A percentile compares a stretch with the other conserved stretches of the same genome.
Evolutionary conservation across 1,139 yeast genomes (phyloP).

Genomic region (Saccharomyces uvarum): DNA sequence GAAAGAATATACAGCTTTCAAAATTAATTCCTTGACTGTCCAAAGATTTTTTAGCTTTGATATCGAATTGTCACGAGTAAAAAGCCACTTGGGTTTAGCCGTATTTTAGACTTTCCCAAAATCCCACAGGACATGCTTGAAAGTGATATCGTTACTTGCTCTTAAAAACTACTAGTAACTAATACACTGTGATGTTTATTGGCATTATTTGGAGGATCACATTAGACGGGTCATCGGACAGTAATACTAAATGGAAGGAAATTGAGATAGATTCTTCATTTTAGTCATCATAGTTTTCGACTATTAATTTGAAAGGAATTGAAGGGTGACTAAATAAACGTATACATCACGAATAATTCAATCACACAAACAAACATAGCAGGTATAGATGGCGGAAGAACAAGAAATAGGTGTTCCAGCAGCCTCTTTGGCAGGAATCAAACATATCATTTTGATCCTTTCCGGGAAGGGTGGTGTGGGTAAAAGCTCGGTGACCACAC

Average conservation of each 20-base stretch:
- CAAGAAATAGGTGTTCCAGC: conserved; percentile 32
- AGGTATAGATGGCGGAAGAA: neutral
- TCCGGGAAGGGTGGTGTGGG: conserved; percentile 99
- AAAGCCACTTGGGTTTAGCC: too few relatives aligned
- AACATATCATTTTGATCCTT: conserved; percentile 71
- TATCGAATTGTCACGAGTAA: neutral
- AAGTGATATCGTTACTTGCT: too few relatives aligned
- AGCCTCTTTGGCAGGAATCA: conserved; percentile 50
- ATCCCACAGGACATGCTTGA: too few relatives aligned
- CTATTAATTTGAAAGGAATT: neutral
- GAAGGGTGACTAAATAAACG: neutral
- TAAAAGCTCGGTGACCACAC: conserved; percentile 90
- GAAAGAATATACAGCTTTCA: too few relatives aligned
- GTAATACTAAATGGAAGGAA: neutral
- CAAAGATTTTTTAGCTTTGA: neutral
- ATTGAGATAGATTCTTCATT: neutral
- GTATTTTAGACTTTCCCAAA: too few relatives aligned
- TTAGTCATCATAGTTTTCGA: neutral
- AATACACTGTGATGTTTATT: neutral
- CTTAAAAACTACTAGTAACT: neutral
- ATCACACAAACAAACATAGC: neutral
- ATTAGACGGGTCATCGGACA: neutral
- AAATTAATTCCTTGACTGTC: neutral
- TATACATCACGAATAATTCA: neutral
- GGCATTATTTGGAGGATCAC: neutral